Evolutionary conservation across 257 asterid genomes (phyloP), one percentile per base, ranked within the genome.

Genomic region (Ophiorrhiza pumila): DNA sequence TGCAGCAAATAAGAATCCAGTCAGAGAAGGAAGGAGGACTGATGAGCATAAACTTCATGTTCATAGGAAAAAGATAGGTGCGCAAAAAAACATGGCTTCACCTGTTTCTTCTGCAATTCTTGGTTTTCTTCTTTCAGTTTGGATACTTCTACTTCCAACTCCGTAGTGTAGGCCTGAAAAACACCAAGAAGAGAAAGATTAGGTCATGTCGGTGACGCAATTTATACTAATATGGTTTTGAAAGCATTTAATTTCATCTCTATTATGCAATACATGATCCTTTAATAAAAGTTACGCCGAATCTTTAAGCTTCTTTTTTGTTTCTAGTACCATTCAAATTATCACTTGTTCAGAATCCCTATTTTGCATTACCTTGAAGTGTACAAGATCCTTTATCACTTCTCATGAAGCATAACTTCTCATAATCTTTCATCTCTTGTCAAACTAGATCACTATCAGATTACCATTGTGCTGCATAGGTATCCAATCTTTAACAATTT

Each of bases 141-240:
- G 60, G 95, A 93, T 41, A 91, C 93, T 88, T 93, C 98, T 56
- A 84, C 94, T 87, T 93, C 98, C 87, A 93, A 80, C 74, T 93
- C 98, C 85, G 71, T 77, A 0, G 91, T 93, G 74, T 89, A 91
- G 22, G 98, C 98, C 98, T 91, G 69, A 13, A 62, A 75, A 41
- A n/a, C 47, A 52, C n/a, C 67, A 70, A 23, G 20, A 27, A 59
- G 15, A 23, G 8, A 56, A 37, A 4, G n/a, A 46, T 46, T 9
- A 68, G 65, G 15, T n/a, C 18, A 47, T n/a, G 34, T 14, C 7
- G 52, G 17, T 5, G 20, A 4, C 12, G 64, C 3, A n/a, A 55
- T n/a, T 13, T 23, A 34, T 9, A 8, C 25, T 17, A 34, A 62
- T 27, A 9, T 50, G 14, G 41, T 62, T 9, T 14, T 27, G 27